Evolutionary conservation across 306 rosid genomes (phyloP), one percentile per base, ranked within the genome.

Genomic region (Sophora flavescens): DNA sequence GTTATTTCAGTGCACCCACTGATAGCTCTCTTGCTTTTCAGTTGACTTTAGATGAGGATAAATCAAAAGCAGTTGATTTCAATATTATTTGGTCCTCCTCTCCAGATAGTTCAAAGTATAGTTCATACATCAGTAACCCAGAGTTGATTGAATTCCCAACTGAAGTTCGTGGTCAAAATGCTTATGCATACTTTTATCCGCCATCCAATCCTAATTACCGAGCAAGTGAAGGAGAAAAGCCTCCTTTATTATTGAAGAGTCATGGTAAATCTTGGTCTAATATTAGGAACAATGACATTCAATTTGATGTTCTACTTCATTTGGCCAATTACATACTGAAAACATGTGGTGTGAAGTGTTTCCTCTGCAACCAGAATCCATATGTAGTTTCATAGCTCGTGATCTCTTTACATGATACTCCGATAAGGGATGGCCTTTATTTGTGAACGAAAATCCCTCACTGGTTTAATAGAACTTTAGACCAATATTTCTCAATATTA

Each of bases 71-170:
- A 74, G 89, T 82, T 59, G 88, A 81, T 42, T 92, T 91, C 86
- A 78, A 76, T 45, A 84, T 92, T 72, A 70, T 87, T 38, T 95
- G 99, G 99, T 89, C 97, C 56, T 91, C 99, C 54, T 89, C 98
- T 0, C 93, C 97, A 0, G 99, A 95, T 82, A 83, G 87, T 87
- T 80, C 82, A 33, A 89, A 89, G 56, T 92, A 79, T 80, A 74
- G 84, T 81, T 77, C 90, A 2, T 95, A 89, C 84, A 80, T 86
- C 80, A 95, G 97, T 79, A 59, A 86, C 75, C 97, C 98, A 4
- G 97, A 92, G 82, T 74, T 95, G 14, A 87, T 92, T 70, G 97
- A 92, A 82, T 95, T 95, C 84, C 97, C 97, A 81, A 92, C 98
- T 48, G 96, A 86, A 83, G 91, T 95, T 81, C 89, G 92, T 17